Evolutionary conservation across 2,329 filamentous ascomycete species (phyloP).

Genomic region (Penicillium sp.): DNA sequence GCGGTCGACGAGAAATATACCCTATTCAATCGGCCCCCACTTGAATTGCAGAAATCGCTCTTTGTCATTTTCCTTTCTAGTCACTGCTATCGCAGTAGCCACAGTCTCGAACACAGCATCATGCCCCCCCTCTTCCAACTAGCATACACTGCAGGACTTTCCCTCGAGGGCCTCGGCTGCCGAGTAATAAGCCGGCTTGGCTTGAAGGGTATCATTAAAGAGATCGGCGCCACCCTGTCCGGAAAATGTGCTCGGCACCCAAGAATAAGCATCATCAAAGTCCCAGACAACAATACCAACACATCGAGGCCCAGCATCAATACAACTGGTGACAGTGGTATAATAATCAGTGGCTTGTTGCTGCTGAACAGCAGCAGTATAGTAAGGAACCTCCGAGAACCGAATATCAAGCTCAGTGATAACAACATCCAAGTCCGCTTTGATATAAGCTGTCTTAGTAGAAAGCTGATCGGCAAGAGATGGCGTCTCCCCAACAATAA

Average conservation of each 20-base stretch:
- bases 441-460: conserved; percentile 35
- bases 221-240: conserved; percentile 28
- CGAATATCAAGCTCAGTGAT: conserved; percentile 49
- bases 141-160: background rate
- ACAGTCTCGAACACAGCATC: too few species aligned
- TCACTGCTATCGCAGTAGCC: too few species aligned
- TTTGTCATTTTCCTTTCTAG: too few species aligned
- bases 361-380: conserved; percentile 17
- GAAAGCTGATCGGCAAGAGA: conserved; percentile 35
- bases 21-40: too few species aligned
- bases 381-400: conserved; percentile 28
- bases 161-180: background rate
- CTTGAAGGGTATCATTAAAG: background rate
- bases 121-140: too few species aligned
- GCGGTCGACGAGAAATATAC: too few species aligned
- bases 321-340: conserved; percentile 21
- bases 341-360: conserved; percentile 26
- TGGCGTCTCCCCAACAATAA: conserved; percentile 43
- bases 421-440: conserved; percentile 38
- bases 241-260: conserved; percentile 39
- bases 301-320: conserved; percentile 18
- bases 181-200: background rate
- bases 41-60: too few species aligned
- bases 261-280: conserved; percentile 41
- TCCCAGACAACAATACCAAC: conserved; percentile 32